Evolutionary conservation across 139 green algal genomes (phyloP).

Genomic region (Penium margaritaceum): DNA sequence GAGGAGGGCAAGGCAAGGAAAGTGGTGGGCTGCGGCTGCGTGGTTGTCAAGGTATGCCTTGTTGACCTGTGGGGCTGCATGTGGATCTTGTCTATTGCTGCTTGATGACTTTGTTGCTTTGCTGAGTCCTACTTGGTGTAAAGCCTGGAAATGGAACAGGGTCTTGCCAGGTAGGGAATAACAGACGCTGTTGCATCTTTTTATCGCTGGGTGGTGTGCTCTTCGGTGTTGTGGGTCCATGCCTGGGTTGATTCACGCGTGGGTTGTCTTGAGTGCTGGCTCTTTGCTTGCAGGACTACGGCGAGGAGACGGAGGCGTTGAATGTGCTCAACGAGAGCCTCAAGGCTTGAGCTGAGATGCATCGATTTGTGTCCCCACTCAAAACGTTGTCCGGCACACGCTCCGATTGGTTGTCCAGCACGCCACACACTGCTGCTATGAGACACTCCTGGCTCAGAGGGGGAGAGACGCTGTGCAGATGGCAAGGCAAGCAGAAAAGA

Average conservation of each 20-base stretch:
- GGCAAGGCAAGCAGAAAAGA: too few relatives aligned
- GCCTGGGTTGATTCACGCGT: too few relatives aligned
- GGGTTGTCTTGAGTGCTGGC: too few relatives aligned
- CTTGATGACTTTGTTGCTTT: neutral
- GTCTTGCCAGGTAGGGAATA: neutral
- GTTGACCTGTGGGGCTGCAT: too few relatives aligned
- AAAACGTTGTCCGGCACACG: too few relatives aligned
- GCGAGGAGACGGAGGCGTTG: slow-evolving; percentile 91
- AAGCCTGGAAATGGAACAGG: neutral
- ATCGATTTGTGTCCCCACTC: too few relatives aligned
- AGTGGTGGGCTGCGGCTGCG: slow-evolving; percentile 89
- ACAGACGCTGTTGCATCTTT: neutral
- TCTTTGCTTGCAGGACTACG: slow-evolving; percentile 82
- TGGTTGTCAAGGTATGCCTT: slow-evolving; percentile 70
- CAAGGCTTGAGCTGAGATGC: too few relatives aligned
- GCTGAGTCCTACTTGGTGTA: neutral
- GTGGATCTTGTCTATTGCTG: too few relatives aligned
- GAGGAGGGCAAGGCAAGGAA: slow-evolving; percentile 88
- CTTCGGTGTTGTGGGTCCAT: neutral
- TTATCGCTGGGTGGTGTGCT: neutral
- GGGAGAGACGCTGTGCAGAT: too few relatives aligned
- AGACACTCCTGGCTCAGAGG: too few relatives aligned
- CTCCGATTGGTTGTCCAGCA: too few relatives aligned
- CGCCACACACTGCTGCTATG: too few relatives aligned
- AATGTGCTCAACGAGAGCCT: slow-evolving; percentile 89